These are phyloP conservation scores for Myxozyma lipomycoides DNA, from an alignment of 805 yeast species.

Conservation along the genomic window DNA sequence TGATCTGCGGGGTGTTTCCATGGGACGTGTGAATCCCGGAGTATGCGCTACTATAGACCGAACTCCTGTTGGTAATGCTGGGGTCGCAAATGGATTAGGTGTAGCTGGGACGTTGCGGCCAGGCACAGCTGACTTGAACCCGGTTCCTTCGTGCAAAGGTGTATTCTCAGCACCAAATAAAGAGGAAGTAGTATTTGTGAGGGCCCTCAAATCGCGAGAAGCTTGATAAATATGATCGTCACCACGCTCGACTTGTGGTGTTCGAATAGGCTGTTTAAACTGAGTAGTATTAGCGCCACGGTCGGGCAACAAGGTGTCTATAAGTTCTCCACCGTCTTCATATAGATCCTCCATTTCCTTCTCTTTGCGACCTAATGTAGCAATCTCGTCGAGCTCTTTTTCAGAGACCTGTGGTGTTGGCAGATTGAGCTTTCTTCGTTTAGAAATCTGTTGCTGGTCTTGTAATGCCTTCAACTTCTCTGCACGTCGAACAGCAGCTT, in stretches of 20 bases:
- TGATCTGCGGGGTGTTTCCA: not conserved
- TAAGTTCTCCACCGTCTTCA: conserved; percentile 22
- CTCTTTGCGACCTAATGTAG: conserved; percentile 32
- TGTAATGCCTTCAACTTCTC: conserved; percentile 34
- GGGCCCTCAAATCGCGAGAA: conserved; percentile 38
- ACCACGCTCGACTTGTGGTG: conserved; percentile 16
- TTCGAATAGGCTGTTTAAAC: conserved; percentile 12
- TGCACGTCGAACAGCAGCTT: conserved; percentile 30
- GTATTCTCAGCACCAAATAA: conserved; percentile 35
- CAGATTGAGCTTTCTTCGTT: conserved; percentile 40
- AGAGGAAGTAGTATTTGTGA: conserved; percentile 39
- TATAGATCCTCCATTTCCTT: conserved; percentile 23
- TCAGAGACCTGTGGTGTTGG: conserved; percentile 39
- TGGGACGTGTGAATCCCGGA: conserved; percentile 18
- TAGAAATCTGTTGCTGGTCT: conserved; percentile 36
- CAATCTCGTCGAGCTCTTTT: conserved; percentile 35
- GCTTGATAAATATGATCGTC: conserved; percentile 40
- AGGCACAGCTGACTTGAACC: conserved; percentile 7
- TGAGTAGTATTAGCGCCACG: conserved; percentile 7
- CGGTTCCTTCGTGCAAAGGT: conserved; percentile 22
- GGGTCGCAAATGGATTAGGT: conserved; percentile 1
- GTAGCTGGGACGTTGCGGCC: not conserved
- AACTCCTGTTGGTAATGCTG: not conserved
- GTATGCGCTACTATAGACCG: not conserved
- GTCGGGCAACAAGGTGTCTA: conserved; percentile 22